phyloP scores from a whole-genome alignment of 495 filamentous ascomycete species.

The Trichoderma reesei region DNA sequence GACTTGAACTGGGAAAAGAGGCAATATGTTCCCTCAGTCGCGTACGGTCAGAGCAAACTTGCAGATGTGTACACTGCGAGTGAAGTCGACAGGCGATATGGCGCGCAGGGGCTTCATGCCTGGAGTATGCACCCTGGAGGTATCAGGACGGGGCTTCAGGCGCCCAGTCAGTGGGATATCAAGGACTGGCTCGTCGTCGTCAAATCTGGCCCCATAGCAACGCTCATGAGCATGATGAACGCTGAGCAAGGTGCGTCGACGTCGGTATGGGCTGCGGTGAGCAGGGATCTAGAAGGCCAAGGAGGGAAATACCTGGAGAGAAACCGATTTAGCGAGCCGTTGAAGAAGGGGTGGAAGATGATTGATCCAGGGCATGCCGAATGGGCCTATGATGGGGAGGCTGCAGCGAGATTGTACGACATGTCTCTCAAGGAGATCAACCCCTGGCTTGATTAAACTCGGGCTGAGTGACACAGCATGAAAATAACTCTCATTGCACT shows the following conservation, averaged over 20 bases:
- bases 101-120: conserved; percentile 16
- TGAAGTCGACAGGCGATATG: conserved; percentile 20
- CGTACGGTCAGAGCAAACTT: conserved; percentile 44
- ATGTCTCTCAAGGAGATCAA: neutral
- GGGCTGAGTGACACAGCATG: too few relatives aligned
- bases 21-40: conserved; percentile 18
- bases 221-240: conserved; percentile 21
- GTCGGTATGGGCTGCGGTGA: conserved; percentile 36
- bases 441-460: neutral
- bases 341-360: conserved; percentile 4
- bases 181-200: neutral
- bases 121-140: conserved; percentile 19
- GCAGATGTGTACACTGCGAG: conserved; percentile 33
- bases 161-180: neutral
- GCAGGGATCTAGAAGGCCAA: conserved; percentile 28
- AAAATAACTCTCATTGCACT: neutral
- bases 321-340: neutral
- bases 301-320: conserved; percentile 39
- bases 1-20: conserved; percentile 32
- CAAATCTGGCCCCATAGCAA: neutral
- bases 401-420: neutral
- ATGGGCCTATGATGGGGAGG: neutral
- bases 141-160: conserved; percentile 15
- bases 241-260: conserved; percentile 43
- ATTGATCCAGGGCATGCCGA: neutral